These are phyloP conservation scores for Coniella vitis DNA, from an alignment of 2,329 filamentous ascomycete genomes.

Conservation along the genomic window DNA sequence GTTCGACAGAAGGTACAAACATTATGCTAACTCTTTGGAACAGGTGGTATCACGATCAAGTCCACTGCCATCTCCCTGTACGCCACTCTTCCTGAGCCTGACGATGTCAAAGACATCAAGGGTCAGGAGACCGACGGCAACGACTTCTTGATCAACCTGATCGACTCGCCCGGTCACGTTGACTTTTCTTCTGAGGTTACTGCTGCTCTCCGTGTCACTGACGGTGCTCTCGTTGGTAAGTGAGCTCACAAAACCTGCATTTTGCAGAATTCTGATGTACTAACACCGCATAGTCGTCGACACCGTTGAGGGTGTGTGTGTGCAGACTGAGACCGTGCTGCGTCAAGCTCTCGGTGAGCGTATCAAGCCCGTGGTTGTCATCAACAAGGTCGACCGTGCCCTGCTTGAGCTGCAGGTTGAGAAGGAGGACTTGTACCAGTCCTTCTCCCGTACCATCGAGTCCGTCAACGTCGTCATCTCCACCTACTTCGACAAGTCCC, in stretches of 20 bases:
- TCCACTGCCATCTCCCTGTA: slow-evolving; percentile 99
- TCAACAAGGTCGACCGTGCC: slow-evolving; percentile 99
- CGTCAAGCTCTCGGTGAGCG: slow-evolving; percentile 99
- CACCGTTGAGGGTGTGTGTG: slow-evolving; percentile 99
- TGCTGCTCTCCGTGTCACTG: slow-evolving; percentile 98
- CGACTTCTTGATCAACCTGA: slow-evolving; percentile 99
- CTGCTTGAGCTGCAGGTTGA: slow-evolving; percentile 97
- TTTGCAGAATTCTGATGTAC: too few relatives aligned
- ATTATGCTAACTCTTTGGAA: slow-evolving; percentile 7
- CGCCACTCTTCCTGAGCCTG: slow-evolving; percentile 69
- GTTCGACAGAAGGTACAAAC: neutral
- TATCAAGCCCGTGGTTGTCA: slow-evolving; percentile 99
- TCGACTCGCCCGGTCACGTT: slow-evolving; percentile 99
- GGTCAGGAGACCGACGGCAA: slow-evolving; percentile 81
- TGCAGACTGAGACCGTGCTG: slow-evolving; percentile 99
- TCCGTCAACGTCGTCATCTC: slow-evolving; percentile 99
- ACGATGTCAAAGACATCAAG: slow-evolving; percentile 92
- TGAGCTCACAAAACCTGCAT: too few relatives aligned
- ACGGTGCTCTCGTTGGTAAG: slow-evolving; percentile 79
- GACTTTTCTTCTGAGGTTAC: slow-evolving; percentile 99
- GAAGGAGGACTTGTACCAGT: slow-evolving; percentile 99
- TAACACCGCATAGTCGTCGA: slow-evolving; percentile 64
- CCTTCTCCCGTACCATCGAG: slow-evolving; percentile 98
- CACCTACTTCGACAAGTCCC: slow-evolving; percentile 94
- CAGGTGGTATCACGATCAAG: slow-evolving; percentile 95